A percentile compares a stretch with the other conserved stretches of the same genome.
phyloP scores from a whole-genome alignment of 2,329 filamentous ascomycete genomes.

The Fusarium poae region DNA sequence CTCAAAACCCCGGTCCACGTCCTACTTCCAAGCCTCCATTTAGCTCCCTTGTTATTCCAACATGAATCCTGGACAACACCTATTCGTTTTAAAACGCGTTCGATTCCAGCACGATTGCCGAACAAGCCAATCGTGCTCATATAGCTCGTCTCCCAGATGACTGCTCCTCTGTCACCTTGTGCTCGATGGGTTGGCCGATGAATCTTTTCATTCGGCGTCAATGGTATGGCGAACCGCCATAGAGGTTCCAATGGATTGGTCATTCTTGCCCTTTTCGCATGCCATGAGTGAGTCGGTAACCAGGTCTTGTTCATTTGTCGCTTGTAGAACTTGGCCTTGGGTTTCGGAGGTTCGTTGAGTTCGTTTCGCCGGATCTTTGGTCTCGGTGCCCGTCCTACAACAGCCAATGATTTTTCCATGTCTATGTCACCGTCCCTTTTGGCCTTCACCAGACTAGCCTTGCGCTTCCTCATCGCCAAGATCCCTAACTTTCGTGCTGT shows the following conservation, averaged over 20 bases:
- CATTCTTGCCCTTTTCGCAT: slow-evolving; percentile 93
- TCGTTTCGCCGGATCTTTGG: slow-evolving; percentile 79
- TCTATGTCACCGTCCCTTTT: slow-evolving; percentile 39
- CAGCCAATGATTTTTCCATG: slow-evolving; percentile 25
- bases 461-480: slow-evolving; percentile 69
- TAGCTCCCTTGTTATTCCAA: slow-evolving; percentile 74
- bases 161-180: slow-evolving; percentile 77
- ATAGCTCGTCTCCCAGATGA: slow-evolving; percentile 96
- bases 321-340: slow-evolving; percentile 80
- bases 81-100: slow-evolving; percentile 74
- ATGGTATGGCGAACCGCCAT: slow-evolving; percentile 91
- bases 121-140: slow-evolving; percentile 86
- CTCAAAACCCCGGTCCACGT: slow-evolving; percentile 65
- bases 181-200: slow-evolving; percentile 90
- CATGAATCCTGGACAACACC: slow-evolving; percentile 71
- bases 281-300: slow-evolving; percentile 94
- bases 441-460: slow-evolving; percentile 54
- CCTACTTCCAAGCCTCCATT: slow-evolving; percentile 73
- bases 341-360: slow-evolving; percentile 69
- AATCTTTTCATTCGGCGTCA: slow-evolving; percentile 89
- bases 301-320: slow-evolving; percentile 91
- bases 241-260: slow-evolving; percentile 80
- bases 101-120: slow-evolving; percentile 73
- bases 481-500: slow-evolving; percentile 78
- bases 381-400: slow-evolving; percentile 54